A percentile compares a stretch with the other conserved stretches of the same genome.
Evolutionary conservation across 176 grass and related monocot genomes (phyloP).

Genomic region (Rhynchospora tenuis): DNA sequence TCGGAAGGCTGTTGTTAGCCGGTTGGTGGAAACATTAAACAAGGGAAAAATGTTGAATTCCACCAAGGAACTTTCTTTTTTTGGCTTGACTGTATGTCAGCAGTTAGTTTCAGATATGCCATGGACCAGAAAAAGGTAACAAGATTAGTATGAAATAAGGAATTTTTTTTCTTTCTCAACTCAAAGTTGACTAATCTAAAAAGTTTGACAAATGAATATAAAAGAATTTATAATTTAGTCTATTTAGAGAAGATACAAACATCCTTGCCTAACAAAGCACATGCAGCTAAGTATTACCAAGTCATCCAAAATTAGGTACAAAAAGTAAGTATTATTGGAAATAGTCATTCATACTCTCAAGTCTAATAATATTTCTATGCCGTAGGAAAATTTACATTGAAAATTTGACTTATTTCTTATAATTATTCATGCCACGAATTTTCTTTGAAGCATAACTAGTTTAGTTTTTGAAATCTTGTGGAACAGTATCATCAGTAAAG

Average conservation of each 20-base stretch:
- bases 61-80: not conserved
- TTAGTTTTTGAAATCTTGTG: slow-evolving; percentile 53
- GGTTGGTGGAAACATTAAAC: not conserved
- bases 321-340: not conserved
- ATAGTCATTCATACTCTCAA: not conserved
- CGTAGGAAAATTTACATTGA: not conserved
- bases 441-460: not conserved
- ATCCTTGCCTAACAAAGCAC: not conserved
- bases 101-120: not conserved
- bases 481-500: slow-evolving; percentile 58
- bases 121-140: not conserved
- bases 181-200: not conserved
- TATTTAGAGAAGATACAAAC: not conserved
- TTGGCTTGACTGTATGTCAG: not conserved
- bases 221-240: too few relatives aligned
- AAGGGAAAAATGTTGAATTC: not conserved
- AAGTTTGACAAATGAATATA: not conserved
- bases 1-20: not conserved
- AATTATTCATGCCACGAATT: not conserved
- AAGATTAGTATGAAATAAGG: not conserved
- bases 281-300: not conserved
- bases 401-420: not conserved
- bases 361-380: not conserved
- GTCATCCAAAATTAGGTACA: slow-evolving; percentile 1
- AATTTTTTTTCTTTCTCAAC: not conserved